Evolutionary conservation across 2,329 filamentous ascomycete species (phyloP).

Genomic region (Verticillium longisporum): DNA sequence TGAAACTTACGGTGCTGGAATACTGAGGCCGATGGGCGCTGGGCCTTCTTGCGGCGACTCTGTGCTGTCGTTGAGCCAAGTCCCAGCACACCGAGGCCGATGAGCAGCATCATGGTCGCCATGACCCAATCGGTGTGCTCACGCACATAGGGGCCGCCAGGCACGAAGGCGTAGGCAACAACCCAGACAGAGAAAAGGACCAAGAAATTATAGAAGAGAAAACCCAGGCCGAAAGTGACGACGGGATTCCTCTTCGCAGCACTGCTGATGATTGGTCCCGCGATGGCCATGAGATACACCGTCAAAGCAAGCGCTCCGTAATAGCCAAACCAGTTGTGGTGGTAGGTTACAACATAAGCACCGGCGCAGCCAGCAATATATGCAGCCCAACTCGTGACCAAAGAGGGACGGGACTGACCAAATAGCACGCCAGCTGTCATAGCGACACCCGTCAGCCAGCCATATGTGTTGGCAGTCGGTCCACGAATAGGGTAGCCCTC

Average conservation of each 20-base stretch:
- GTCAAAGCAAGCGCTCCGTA: conserved; percentile 73
- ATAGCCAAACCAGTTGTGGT: conserved; percentile 81
- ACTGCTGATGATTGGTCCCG: conserved; percentile 67
- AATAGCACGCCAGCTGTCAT: conserved; percentile 78
- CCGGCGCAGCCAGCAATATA: conserved; percentile 75
- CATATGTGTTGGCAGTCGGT: conserved; percentile 83
- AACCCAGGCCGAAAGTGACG: conserved; percentile 78
- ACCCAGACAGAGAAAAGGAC: conserved; percentile 99
- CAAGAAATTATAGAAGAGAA: conserved; percentile 87
- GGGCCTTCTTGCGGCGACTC: conserved; percentile 29
- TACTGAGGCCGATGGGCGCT: conserved; percentile 20
- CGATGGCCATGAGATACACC: conserved; percentile 74
- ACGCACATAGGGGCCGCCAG: conserved; percentile 83
- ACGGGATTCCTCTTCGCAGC: conserved; percentile 73
- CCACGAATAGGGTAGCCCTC: conserved; percentile 89
- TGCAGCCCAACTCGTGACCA: conserved; percentile 71
- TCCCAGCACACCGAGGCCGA: conserved; percentile 80
- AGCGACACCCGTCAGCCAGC: conserved; percentile 74
- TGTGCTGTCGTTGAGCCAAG: conserved; percentile 41
- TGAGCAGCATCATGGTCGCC: conserved; percentile 73
- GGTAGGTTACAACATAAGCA: conserved; percentile 69
- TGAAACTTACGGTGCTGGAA: conserved; percentile 46
- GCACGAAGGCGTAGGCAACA: conserved; percentile 96
- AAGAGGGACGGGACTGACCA: conserved; percentile 64
- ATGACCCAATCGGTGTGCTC: conserved; percentile 97